Evolutionary conservation across 768 basidiomycete genomes (phyloP).

Genomic region (Suillus cothurnatus): DNA sequence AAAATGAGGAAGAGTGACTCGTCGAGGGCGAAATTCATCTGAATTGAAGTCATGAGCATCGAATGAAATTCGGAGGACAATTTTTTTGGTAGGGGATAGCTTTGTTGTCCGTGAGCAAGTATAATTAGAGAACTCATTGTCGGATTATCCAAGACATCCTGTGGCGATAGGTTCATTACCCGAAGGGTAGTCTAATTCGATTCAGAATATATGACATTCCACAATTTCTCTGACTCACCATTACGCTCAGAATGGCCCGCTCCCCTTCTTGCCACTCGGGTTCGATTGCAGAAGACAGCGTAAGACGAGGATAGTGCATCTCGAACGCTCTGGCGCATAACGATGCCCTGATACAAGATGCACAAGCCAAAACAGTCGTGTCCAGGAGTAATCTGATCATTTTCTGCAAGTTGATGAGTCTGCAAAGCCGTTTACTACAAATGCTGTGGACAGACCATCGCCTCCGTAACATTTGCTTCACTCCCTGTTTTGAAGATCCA

Average conservation of each 20-base stretch:
- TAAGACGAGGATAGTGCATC: conserved; percentile 46
- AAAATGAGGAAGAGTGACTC: conserved; percentile 63
- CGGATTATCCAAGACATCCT: conserved; percentile 17
- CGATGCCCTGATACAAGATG: conserved; percentile 41
- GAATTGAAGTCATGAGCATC: conserved; percentile 50
- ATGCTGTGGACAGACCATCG: conserved; percentile 23
- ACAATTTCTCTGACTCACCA: conserved; percentile 38
- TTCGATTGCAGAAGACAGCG: conserved; percentile 33
- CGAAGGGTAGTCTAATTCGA: conserved; percentile 33
- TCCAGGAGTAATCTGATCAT: conserved; percentile 37
- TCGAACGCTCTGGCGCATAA: conserved; percentile 52
- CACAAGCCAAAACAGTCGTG: conserved; percentile 36
- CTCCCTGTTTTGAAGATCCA: conserved; percentile 20
- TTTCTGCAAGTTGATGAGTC: conserved; percentile 21
- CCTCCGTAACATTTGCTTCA: conserved; percentile 3
- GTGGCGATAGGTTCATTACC: conserved; percentile 28
- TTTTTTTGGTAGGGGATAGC: conserved; percentile 9
- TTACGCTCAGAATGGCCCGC: conserved; percentile 34
- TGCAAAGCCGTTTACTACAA: neutral
- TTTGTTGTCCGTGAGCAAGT: conserved; percentile 21
- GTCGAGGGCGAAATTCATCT: conserved; percentile 56
- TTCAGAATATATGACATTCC: neutral
- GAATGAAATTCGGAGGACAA: conserved; percentile 36
- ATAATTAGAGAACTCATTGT: conserved; percentile 33
- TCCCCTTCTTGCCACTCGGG: conserved; percentile 45